phyloP scores from a whole-genome alignment of 1,284 basidiomycete species.

The Malassezia yamatoensis region DNA sequence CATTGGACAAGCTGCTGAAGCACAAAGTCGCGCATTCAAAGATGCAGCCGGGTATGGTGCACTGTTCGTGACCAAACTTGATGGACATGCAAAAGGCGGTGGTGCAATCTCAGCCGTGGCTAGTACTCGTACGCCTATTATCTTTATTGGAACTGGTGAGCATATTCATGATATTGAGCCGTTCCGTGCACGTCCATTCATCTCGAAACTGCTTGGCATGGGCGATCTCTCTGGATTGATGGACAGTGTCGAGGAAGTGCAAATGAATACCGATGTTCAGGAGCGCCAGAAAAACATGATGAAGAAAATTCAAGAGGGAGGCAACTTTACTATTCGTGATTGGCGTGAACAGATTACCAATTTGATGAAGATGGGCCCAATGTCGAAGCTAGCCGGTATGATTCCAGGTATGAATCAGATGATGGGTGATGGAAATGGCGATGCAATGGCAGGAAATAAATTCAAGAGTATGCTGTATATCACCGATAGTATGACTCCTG shows the following conservation, averaged over 20 bases:
- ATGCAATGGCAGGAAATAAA: constrained; percentile 71
- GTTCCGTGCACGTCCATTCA: constrained; percentile 91
- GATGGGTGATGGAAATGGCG: constrained; percentile 61
- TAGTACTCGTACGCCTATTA: constrained; percentile 95
- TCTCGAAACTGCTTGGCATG: constrained; percentile 87
- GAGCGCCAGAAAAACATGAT: constrained; percentile 97
- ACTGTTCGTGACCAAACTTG: constrained; percentile 99
- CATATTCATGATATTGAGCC: constrained; percentile 90
- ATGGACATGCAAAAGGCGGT: constrained; percentile 97
- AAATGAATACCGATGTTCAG: constrained; percentile 55
- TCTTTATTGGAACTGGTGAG: constrained; percentile 95
- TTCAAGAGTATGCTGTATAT: constrained; percentile 99
- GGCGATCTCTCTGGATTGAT: constrained; percentile 93
- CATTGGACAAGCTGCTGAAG: constrained; percentile 87
- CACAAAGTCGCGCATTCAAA: constrained; percentile 91
- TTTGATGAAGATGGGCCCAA: constrained; percentile 97
- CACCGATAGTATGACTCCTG: constrained; percentile 89
- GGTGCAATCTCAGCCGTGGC: constrained; percentile 98
- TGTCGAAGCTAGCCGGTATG: constrained; percentile 97
- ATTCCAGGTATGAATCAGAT: constrained; percentile 89
- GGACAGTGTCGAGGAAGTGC: constrained; percentile 54
- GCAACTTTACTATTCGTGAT: constrained; percentile 88
- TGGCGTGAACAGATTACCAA: constrained; percentile 96
- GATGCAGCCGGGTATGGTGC: constrained; percentile 94
- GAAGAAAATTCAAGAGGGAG: constrained; percentile 85